Conservation (phyloP, 805 yeast genomes). For the Maudiozyma serrabonitensis region DNA sequence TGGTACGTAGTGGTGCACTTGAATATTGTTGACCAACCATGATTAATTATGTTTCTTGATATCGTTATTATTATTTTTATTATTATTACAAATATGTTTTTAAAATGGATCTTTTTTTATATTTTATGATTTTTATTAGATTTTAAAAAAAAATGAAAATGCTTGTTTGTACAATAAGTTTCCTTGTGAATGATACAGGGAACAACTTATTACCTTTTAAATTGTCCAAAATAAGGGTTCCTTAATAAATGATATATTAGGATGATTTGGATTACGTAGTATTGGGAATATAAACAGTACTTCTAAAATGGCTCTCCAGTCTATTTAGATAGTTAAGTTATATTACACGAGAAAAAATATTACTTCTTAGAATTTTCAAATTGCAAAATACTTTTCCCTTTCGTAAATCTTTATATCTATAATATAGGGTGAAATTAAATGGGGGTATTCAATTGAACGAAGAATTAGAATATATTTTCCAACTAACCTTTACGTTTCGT, state of each 20-base stretch:
- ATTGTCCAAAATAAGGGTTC: background rate
- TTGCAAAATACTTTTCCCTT: background rate
- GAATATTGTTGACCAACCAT: slow-evolving; percentile 75
- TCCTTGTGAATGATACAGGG: background rate
- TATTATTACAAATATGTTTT: slow-evolving; percentile 1
- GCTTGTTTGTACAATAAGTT: background rate
- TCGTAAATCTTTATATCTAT: background rate
- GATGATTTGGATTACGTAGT: no score
- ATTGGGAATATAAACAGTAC: background rate
- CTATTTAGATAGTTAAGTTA: background rate
- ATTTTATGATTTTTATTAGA: background rate
- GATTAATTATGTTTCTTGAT: slow-evolving; percentile 4
- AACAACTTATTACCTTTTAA: background rate
- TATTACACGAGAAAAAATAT: background rate
- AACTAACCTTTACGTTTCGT: background rate
- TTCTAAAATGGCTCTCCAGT: background rate
- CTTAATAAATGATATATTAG: background rate
- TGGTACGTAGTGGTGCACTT: slow-evolving; percentile 95
- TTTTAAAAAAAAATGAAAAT: background rate
- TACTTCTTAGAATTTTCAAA: background rate
- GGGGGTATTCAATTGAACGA: background rate
- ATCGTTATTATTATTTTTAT: slow-evolving; percentile 1
- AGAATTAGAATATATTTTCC: no score
- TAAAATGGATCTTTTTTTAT: background rate
- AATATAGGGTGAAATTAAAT: background rate